Conservation (phyloP, 345 rosid species). For the Microcos paniculata region DNA sequence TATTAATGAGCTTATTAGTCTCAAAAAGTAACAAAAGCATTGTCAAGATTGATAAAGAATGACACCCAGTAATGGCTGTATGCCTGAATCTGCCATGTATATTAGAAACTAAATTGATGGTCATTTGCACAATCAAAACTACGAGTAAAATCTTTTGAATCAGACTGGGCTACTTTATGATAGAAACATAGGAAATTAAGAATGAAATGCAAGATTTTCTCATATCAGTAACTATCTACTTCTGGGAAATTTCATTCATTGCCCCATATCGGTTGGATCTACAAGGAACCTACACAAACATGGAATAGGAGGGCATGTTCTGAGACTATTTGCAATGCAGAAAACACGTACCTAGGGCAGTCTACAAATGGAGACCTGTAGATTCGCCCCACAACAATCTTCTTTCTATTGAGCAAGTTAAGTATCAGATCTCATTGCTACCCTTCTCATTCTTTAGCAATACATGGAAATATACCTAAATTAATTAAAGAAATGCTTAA, state of each 20-base stretch:
- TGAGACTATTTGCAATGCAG: not conserved
- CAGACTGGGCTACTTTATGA: no score
- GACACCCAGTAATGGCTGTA: not conserved
- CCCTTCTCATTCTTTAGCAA: not conserved
- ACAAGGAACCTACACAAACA: not conserved
- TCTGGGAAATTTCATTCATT: not conserved
- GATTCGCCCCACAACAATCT: not conserved
- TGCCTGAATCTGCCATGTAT: no score
- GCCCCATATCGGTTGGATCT: not conserved
- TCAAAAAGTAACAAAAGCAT: not conserved
- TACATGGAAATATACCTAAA: not conserved
- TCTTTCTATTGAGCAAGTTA: not conserved
- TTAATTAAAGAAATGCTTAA: not conserved
- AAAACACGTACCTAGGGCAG: not conserved
- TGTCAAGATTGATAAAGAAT: not conserved
- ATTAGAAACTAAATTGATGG: no score
- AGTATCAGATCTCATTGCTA: constrained; percentile 1
- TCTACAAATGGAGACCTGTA: not conserved
- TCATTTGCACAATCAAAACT: no score
- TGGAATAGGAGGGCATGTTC: not conserved
- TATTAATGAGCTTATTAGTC: constrained; percentile 15
- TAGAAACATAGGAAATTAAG: no score
- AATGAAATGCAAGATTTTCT: no score
- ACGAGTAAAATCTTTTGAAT: no score
- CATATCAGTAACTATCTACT: not conserved